Evolutionary conservation across 306 rosid genomes (phyloP).

Genomic region (Calophaca sinica): DNA sequence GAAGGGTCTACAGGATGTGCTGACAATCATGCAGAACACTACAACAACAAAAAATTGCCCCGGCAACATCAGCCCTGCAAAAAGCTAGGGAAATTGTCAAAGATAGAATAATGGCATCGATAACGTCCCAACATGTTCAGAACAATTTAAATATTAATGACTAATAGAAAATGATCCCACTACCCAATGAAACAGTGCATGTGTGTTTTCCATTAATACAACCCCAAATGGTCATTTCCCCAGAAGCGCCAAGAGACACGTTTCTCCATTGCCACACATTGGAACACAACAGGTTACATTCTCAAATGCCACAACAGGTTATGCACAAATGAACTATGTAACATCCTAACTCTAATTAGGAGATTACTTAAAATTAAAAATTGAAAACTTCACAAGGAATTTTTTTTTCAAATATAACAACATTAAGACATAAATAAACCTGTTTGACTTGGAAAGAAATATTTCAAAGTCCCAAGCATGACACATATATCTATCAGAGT

Average conservation of each 20-base stretch:
- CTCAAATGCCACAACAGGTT: constrained; percentile 13
- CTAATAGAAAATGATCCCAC: not conserved
- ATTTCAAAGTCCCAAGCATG: too few species aligned
- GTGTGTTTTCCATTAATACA: not conserved
- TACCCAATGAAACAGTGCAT: not conserved
- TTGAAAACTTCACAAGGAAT: too few species aligned
- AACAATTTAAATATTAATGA: not conserved
- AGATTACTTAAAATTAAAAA: too few species aligned
- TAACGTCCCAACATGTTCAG: not conserved
- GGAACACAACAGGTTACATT: not conserved
- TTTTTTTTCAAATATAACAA: too few species aligned
- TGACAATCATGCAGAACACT: constrained; percentile 9
- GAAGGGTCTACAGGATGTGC: constrained; percentile 7
- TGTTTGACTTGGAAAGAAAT: too few species aligned
- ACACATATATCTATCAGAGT: too few species aligned
- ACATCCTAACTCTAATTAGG: too few species aligned
- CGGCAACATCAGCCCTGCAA: constrained; percentile 3
- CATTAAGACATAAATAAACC: too few species aligned
- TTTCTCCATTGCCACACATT: not conserved
- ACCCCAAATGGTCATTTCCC: not conserved
- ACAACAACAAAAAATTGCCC: not conserved
- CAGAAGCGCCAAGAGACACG: not conserved
- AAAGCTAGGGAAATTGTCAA: constrained; percentile 7
- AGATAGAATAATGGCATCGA: not conserved
- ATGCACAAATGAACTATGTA: constrained; percentile 31